Percentiles rank a stretch among this genome's conserved stretches.
Conservation (phyloP, 345 rosid species). For the Populus simonii region DNA sequence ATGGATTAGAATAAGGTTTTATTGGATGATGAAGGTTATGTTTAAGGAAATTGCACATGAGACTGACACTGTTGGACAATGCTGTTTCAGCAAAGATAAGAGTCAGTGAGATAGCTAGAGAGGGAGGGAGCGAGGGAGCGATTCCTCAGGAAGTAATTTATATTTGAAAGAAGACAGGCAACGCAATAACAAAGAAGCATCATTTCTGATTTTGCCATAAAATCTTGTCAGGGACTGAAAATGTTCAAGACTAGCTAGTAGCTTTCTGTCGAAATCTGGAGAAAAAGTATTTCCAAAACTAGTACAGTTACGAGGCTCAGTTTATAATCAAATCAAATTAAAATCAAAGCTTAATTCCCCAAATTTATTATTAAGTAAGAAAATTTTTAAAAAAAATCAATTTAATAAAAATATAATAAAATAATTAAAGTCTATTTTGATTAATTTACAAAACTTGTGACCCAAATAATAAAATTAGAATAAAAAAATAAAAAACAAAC, state of each 20-base stretch:
- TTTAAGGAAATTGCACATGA: constrained; percentile 38
- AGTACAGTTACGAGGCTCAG: too few species aligned
- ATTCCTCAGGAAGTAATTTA: not conserved
- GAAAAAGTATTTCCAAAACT: too few species aligned
- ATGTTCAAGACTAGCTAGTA: not conserved
- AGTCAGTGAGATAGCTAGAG: constrained; percentile 26
- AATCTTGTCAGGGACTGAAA: constrained; percentile 9
- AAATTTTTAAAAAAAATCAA: too few species aligned
- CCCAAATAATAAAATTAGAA: too few species aligned
- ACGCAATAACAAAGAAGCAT: not conserved
- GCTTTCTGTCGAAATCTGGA: not conserved
- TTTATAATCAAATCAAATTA: too few species aligned
- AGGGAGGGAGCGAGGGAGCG: not conserved
- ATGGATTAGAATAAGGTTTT: constrained; percentile 13
- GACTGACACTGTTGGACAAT: constrained; percentile 32
- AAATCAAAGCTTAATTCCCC: too few species aligned
- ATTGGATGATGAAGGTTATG: constrained; percentile 25
- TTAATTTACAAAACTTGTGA: too few species aligned
- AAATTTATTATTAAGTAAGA: too few species aligned
- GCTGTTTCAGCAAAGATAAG: constrained; percentile 25
- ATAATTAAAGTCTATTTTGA: rapidly evolving
- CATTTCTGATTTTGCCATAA: constrained; percentile 12
- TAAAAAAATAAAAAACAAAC: too few species aligned
- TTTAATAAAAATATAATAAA: too few species aligned
- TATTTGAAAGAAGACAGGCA: not conserved